Evolutionary conservation across 371 early-diverging fungal genomes (phyloP), one percentile per base, ranked within the genome.

Genomic region (Batkoa obscura): DNA sequence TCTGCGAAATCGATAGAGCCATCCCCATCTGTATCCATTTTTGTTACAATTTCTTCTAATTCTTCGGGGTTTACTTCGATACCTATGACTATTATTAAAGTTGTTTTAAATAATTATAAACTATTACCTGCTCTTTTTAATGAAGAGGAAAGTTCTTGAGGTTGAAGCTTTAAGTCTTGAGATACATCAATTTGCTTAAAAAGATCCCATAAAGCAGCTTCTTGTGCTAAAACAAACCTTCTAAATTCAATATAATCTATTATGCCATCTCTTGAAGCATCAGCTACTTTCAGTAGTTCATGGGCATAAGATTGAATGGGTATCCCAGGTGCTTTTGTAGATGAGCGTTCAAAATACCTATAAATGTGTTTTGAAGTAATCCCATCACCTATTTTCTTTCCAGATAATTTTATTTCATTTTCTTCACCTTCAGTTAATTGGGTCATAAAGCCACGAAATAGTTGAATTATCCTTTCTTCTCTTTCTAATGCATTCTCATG

Each of bases 1-100:
- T 83, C 84, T 50, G 73, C 70, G 63, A 73, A 83, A 63, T 80
- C 79, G 39, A 83, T 81, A 34, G 69, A 73, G 35, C 86, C 86
- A 64, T 81, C 75, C 8, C 72, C 73, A 66, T 75, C 71, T 34
- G 64, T 71, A 61, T 83, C 87, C 66, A 86, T 74, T 42, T 68
- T 71, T 30, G 71, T 70, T 37, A 84, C 72, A 59, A 86, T 82
- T 32, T 69, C 66, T n/a, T 66, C 61, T 15, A 86, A 60, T 54
- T 84, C 84, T 5, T 72, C 66, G 34, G 80, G 72, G 0, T 75
- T 72, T 13, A 80, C 70, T 23, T 70, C 67, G 46, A 85, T 79
- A 2, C 84, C 78, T 51, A 50, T 31, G 9, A 42, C 43, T 9
- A 51, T 33, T 33, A 6, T 33, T 12, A 13, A 9, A 31, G 39